Percentiles rank a stretch among this genome's conserved stretches.
Evolutionary conservation across 1,139 yeast genomes (phyloP).

Genomic region (Sugiyamaella paludigena): DNA sequence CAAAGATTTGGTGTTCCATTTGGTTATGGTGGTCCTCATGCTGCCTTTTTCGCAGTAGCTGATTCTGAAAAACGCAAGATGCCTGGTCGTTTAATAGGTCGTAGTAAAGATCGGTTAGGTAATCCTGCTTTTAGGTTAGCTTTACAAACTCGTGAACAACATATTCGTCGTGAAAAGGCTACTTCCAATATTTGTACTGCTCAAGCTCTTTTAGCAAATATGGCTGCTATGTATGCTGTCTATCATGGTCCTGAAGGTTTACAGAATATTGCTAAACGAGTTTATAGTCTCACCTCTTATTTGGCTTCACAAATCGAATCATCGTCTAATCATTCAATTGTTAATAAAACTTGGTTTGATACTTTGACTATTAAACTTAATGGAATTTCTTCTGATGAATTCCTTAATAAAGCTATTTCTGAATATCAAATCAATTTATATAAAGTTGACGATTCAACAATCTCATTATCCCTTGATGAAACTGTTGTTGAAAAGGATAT

Average conservation of each 20-base stretch:
- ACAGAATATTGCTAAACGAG: constrained; percentile 71
- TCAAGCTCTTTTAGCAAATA: constrained; percentile 92
- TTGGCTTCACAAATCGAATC: constrained; percentile 56
- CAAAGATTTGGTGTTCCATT: constrained; percentile 97
- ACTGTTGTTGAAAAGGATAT: constrained; percentile 69
- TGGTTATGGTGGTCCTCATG: constrained; percentile 99
- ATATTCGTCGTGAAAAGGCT: constrained; percentile 94
- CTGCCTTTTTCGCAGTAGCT: constrained; percentile 90
- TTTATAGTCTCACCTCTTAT: constrained; percentile 69
- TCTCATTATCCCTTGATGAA: constrained; percentile 83
- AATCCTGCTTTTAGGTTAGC: constrained; percentile 87
- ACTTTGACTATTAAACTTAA: constrained; percentile 69
- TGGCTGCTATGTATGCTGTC: constrained; percentile 93
- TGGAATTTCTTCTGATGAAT: constrained; percentile 51
- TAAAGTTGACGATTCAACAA: constrained; percentile 59
- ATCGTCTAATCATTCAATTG: constrained; percentile 36
- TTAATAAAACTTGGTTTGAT: constrained; percentile 75
- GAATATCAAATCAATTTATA: constrained; percentile 71
- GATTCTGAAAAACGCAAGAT: constrained; percentile 80
- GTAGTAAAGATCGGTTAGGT: constrained; percentile 87
- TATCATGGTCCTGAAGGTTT: constrained; percentile 96
- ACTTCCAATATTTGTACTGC: constrained; percentile 98
- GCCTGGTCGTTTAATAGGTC: constrained; percentile 95
- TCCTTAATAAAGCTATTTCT: constrained; percentile 57
- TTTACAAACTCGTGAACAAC: constrained; percentile 96